phyloP scores from a whole-genome alignment of 306 rosid genomes.

The Pachyrhizus erosus region DNA sequence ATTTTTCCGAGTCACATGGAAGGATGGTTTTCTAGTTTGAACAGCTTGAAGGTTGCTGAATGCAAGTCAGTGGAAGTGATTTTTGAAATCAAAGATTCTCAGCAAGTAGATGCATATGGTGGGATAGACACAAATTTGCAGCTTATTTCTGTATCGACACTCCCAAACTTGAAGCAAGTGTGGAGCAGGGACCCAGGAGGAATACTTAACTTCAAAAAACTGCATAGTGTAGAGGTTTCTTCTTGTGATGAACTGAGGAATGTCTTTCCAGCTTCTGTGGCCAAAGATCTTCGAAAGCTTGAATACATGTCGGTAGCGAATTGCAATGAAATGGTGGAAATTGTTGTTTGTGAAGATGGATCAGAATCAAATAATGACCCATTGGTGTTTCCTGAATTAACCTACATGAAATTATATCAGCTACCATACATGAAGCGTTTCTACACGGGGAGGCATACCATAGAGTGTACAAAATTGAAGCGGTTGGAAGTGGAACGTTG shows the following conservation, averaged over 20 bases:
- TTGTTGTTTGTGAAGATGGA: neutral
- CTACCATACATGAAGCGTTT: neutral
- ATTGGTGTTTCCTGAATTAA: neutral
- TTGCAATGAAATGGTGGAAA: neutral
- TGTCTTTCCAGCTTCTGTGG: constrained; percentile 34
- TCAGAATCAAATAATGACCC: neutral
- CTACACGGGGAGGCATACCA: neutral
- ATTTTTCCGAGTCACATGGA: constrained; percentile 26
- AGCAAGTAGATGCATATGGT: neutral
- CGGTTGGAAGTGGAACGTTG: accelerated
- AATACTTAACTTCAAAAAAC: neutral
- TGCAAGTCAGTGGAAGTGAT: constrained; percentile 25
- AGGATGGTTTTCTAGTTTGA: neutral
- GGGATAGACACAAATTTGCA: neutral
- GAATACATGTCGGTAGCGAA: accelerated
- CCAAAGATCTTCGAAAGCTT: neutral
- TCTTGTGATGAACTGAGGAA: neutral
- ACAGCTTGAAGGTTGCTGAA: neutral
- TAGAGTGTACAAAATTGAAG: constrained; percentile 4
- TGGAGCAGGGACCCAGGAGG: neutral
- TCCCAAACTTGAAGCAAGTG: constrained; percentile 1
- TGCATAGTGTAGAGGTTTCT: neutral
- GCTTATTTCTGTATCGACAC: accelerated
- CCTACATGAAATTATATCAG: accelerated
- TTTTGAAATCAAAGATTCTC: constrained; percentile 7